Percentiles rank a stretch among this genome's conserved stretches.
These are phyloP conservation scores for Waltiozyma sp. DNA, from an alignment of 1,139 yeast species.

Conservation along the genomic window DNA sequence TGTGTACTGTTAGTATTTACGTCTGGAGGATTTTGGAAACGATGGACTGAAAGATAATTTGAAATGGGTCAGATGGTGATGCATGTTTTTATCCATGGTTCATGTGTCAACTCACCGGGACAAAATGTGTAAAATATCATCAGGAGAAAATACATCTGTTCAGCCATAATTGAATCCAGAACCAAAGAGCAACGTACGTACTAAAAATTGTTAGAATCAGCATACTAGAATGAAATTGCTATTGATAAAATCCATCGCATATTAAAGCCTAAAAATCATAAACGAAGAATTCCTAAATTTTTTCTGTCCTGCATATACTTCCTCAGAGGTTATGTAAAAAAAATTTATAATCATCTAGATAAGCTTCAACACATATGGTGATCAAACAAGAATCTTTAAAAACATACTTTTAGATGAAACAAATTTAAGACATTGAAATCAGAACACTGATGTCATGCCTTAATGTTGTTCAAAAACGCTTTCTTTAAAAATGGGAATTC, in stretches of 20 bases:
- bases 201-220: background rate
- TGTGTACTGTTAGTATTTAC: background rate
- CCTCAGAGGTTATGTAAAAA: conserved; percentile 34
- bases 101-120: conserved; percentile 46
- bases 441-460: background rate
- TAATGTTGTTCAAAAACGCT: background rate
- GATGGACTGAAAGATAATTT: background rate
- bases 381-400: background rate
- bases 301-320: conserved; percentile 56
- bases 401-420: background rate
- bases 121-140: conserved; percentile 25
- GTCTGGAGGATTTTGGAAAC: background rate
- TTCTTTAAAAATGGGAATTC: no score
- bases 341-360: conserved; percentile 23
- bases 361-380: background rate
- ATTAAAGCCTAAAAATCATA: conserved; percentile 28
- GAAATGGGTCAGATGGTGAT: conserved; percentile 68
- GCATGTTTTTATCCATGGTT: conserved; percentile 66
- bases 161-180: background rate
- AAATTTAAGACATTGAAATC: background rate
- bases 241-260: background rate
- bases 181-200: background rate
- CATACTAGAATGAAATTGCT: background rate
- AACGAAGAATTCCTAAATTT: conserved; percentile 54
- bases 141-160: conserved; percentile 12